A percentile compares a stretch with the other conserved stretches of the same genome.
These are phyloP conservation scores for Lindgomyces ingoldianus DNA, from an alignment of 495 filamentous ascomycete species.

Conservation along the genomic window DNA sequence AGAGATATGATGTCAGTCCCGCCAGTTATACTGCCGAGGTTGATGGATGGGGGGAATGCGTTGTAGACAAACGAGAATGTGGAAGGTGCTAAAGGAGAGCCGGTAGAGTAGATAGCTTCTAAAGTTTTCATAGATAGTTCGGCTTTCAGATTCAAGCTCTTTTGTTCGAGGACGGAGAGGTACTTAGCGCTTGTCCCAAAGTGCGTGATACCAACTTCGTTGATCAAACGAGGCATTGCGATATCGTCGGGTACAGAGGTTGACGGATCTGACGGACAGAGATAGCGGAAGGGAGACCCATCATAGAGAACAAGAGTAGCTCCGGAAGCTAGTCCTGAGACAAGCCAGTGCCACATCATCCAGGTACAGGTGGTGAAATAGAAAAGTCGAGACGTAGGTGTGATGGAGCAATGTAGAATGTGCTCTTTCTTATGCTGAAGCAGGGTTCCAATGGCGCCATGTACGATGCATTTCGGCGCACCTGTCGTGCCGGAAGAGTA, in stretches of 20 bases:
- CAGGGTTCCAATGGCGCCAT: slow-evolving; percentile 82
- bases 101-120: slow-evolving; percentile 87
- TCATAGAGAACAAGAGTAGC: slow-evolving; percentile 84
- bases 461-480: slow-evolving; percentile 88
- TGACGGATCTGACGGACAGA: slow-evolving; percentile 29
- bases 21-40: slow-evolving; percentile 82
- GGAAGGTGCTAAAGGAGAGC: slow-evolving; percentile 85
- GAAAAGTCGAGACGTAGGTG: slow-evolving; percentile 64
- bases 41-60: slow-evolving; percentile 71
- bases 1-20: slow-evolving; percentile 94
- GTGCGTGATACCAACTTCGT: slow-evolving; percentile 75
- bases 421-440: slow-evolving; percentile 96
- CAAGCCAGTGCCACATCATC: slow-evolving; percentile 99
- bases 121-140: slow-evolving; percentile 58
- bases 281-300: slow-evolving; percentile 72
- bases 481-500: slow-evolving; percentile 89
- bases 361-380: slow-evolving; percentile 91
- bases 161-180: slow-evolving; percentile 85
- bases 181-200: slow-evolving; percentile 94
- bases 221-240: slow-evolving; percentile 68
- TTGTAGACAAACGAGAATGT: slow-evolving; percentile 88
- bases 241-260: slow-evolving; percentile 57
- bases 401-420: slow-evolving; percentile 76
- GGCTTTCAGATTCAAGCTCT: slow-evolving; percentile 62
- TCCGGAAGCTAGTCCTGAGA: slow-evolving; percentile 77